phyloP scores from a whole-genome alignment of 116 monocot genomes.

The Dioscorea cayenensis region DNA sequence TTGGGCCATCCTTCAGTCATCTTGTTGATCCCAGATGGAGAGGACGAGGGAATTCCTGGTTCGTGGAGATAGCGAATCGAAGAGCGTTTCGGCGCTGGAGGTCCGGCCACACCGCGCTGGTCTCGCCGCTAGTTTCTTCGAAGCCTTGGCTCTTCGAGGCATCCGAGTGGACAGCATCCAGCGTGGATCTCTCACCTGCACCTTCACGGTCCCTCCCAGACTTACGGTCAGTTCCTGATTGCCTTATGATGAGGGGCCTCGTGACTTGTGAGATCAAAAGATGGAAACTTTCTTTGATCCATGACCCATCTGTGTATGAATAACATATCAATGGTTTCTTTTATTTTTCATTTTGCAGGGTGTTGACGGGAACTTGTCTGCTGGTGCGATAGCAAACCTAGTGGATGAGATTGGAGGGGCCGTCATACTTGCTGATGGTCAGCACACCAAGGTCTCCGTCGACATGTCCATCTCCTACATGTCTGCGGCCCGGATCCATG shows the following conservation, averaged over 20 bases:
- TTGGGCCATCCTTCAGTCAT: too few species aligned
- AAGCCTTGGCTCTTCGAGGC: conserved; percentile 55
- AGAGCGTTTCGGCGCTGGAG: conserved; percentile 20
- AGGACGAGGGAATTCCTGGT: conserved; percentile 37
- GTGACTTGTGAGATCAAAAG: too few species aligned
- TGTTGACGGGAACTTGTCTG: too few species aligned
- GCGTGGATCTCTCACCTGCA: conserved; percentile 58
- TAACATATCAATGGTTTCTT: too few species aligned
- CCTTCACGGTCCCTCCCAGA: conserved; percentile 71
- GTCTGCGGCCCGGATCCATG: conserved; percentile 33
- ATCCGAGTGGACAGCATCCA: conserved; percentile 51
- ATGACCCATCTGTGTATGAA: too few species aligned
- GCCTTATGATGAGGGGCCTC: not conserved
- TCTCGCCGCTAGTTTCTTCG: conserved; percentile 49
- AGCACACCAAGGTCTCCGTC: conserved; percentile 52
- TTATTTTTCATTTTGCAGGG: not conserved
- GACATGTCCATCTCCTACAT: conserved; percentile 69
- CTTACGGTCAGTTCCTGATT: conserved; percentile 48
- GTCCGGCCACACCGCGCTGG: conserved; percentile 24
- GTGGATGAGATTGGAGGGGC: conserved; percentile 68
- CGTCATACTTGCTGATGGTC: conserved; percentile 31
- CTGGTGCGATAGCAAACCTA: conserved; percentile 61
- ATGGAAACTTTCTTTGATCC: too few species aligned
- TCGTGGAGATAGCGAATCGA: conserved; percentile 13
- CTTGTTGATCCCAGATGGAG: conserved; percentile 25